Conservation (phyloP, 768 basidiomycete species). For the Amanita exitialis region DNA sequence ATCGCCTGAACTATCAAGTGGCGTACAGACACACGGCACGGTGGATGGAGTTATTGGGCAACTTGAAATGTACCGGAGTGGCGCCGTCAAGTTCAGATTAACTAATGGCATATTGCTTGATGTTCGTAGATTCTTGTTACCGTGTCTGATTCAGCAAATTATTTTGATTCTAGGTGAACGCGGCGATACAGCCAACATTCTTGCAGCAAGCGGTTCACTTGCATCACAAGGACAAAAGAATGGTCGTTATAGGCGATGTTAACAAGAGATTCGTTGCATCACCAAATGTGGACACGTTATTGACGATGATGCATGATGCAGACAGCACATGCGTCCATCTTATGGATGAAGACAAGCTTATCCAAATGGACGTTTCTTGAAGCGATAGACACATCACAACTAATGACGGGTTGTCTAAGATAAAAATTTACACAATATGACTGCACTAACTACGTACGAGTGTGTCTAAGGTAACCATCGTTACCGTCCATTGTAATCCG, state of each 20-base stretch:
- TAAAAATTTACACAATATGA: not conserved
- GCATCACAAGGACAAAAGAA: conserved; percentile 44
- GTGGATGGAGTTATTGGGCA: conserved; percentile 77
- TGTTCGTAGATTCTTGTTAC: conserved; percentile 33
- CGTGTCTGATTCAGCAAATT: not conserved
- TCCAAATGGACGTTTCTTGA: conserved; percentile 41
- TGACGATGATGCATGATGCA: conserved; percentile 52
- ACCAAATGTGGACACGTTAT: conserved; percentile 70
- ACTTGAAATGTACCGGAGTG: conserved; percentile 78
- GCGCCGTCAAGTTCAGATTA: conserved; percentile 79
- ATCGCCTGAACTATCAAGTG: conserved; percentile 12
- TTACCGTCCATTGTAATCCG: conserved; percentile 16
- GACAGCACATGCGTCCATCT: conserved; percentile 22
- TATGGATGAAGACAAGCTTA: conserved; percentile 35
- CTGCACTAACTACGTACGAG: no score
- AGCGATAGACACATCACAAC: not conserved
- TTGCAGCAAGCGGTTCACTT: conserved; percentile 79
- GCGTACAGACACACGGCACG: conserved; percentile 21
- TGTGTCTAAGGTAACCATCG: not conserved
- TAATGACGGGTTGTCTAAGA: not conserved
- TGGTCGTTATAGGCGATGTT: conserved; percentile 77
- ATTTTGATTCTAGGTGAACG: conserved; percentile 45
- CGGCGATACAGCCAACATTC: conserved; percentile 80
- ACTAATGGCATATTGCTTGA: conserved; percentile 76
- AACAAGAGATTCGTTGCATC: conserved; percentile 78